These are phyloP conservation scores for Sphagnum tenellum DNA, from an alignment of 225 moss, liverwort and hornwort genomes.

Conservation along the genomic window DNA sequence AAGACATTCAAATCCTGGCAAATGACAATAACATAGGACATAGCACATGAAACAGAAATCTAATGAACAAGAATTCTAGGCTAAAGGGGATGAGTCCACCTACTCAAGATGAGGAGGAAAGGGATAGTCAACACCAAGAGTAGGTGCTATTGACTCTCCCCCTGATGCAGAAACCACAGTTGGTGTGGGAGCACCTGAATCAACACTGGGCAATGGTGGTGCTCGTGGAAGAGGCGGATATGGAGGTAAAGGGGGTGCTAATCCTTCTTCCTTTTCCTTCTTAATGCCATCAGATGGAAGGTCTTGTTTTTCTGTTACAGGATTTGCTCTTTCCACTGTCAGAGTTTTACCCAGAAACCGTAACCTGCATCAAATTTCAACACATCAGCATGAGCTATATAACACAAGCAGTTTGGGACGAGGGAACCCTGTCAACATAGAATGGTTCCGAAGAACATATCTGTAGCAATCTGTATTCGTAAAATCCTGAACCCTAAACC, in stretches of 20 bases:
- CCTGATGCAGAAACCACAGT: conserved; percentile 3
- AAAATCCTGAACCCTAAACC: no score
- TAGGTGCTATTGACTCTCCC: conserved; percentile 60
- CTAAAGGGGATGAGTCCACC: background rate
- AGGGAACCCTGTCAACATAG: no score
- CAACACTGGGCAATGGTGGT: conserved; percentile 14
- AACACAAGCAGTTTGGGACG: no score
- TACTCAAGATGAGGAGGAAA: conserved; percentile 97
- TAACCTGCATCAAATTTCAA: conserved; percentile 13
- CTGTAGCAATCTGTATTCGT: no score
- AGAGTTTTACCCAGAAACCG: conserved; percentile 41
- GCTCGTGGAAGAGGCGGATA: conserved; percentile 14
- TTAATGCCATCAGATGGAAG: conserved; percentile 16
- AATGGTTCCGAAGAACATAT: no score
- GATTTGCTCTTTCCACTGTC: conserved; percentile 38
- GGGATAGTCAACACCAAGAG: conserved; percentile 77
- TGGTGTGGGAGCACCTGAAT: conserved; percentile 1
- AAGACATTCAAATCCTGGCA: background rate
- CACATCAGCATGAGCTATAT: no score
- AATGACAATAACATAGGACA: background rate
- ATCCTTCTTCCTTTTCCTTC: conserved; percentile 9
- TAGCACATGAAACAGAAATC: background rate
- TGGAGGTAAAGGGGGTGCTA: conserved; percentile 16
- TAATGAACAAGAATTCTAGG: background rate
- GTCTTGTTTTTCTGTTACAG: conserved; percentile 31